phyloP scores from a whole-genome alignment of 1,284 basidiomycete species.

The Bondarzewia mesenterica region DNA sequence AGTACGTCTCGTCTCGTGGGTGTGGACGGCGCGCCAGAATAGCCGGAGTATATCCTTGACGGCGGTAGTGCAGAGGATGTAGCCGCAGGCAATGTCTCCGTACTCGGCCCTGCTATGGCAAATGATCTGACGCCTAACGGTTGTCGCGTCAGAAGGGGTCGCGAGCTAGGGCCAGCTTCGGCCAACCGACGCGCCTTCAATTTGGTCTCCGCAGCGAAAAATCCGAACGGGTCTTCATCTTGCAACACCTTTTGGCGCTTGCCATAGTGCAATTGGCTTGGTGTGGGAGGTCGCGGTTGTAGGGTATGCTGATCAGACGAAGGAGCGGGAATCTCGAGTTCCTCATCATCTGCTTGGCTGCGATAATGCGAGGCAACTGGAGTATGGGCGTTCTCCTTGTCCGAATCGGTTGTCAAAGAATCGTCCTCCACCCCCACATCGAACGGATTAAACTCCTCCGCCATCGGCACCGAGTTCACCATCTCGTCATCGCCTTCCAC shows the following conservation, averaged over 20 bases:
- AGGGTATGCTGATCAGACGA: neutral
- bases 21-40: neutral
- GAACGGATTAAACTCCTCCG: constrained; percentile 1
- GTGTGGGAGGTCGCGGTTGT: constrained; percentile 8
- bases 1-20: too few species aligned
- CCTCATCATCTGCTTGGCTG: neutral
- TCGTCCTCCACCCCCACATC: neutral
- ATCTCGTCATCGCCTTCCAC: neutral
- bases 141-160: neutral
- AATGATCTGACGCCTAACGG: neutral
- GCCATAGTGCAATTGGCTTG: constrained; percentile 3
- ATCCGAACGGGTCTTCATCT: constrained; percentile 34
- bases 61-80: constrained; percentile 11
- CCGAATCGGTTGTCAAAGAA: neutral
- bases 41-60: constrained; percentile 11
- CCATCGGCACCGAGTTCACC: neutral
- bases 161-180: neutral
- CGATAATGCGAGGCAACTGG: neutral
- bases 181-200: constrained; percentile 22
- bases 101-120: neutral
- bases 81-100: constrained; percentile 2
- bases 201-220: constrained; percentile 31
- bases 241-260: constrained; percentile 7
- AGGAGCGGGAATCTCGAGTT: constrained; percentile 9
- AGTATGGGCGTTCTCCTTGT: neutral